These are phyloP conservation scores for Vanrija sp. DNA, from an alignment of 1,284 basidiomycete species.

Conservation along the genomic window DNA sequence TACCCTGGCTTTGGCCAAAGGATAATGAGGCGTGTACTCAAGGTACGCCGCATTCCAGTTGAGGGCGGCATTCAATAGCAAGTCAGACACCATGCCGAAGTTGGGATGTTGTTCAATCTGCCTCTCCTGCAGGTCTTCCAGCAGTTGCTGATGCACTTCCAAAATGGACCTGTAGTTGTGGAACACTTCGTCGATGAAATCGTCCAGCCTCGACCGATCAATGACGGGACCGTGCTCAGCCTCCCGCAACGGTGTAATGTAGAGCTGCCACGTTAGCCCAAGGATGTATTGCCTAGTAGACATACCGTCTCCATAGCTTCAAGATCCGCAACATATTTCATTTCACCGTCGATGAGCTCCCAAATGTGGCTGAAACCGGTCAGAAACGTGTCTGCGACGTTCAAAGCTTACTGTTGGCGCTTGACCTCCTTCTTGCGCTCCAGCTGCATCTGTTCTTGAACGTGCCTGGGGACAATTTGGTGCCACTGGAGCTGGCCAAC, in stretches of 20 bases:
- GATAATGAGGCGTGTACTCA: conserved; percentile 89
- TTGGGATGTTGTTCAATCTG: conserved; percentile 86
- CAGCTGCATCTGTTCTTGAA: conserved; percentile 58
- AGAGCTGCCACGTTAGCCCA: conserved; percentile 37
- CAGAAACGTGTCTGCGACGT: conserved; percentile 38
- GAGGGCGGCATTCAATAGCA: conserved; percentile 80
- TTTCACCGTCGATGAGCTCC: conserved; percentile 92
- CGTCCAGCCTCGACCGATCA: conserved; percentile 63
- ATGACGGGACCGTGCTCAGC: conserved; percentile 70
- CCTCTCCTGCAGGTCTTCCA: conserved; percentile 76
- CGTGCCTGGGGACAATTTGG: conserved; percentile 70
- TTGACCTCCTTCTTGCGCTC: conserved; percentile 65
- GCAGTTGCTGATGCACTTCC: conserved; percentile 72
- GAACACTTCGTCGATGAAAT: conserved; percentile 86
- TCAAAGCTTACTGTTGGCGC: conserved; percentile 66
- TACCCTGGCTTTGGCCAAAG: conserved; percentile 85
- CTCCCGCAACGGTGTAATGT: conserved; percentile 65
- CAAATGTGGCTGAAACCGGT: conserved; percentile 65
- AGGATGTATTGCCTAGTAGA: conserved; percentile 43
- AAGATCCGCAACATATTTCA: conserved; percentile 89
- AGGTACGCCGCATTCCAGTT: conserved; percentile 92
- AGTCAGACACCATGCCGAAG: conserved; percentile 77
- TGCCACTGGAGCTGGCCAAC: conserved; percentile 78
- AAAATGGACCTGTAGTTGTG: conserved; percentile 66
- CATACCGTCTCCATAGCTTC: conserved; percentile 70